These are phyloP conservation scores for Copromyces sp. DNA, from an alignment of 495 filamentous ascomycete genomes.

Conservation along the genomic window DNA sequence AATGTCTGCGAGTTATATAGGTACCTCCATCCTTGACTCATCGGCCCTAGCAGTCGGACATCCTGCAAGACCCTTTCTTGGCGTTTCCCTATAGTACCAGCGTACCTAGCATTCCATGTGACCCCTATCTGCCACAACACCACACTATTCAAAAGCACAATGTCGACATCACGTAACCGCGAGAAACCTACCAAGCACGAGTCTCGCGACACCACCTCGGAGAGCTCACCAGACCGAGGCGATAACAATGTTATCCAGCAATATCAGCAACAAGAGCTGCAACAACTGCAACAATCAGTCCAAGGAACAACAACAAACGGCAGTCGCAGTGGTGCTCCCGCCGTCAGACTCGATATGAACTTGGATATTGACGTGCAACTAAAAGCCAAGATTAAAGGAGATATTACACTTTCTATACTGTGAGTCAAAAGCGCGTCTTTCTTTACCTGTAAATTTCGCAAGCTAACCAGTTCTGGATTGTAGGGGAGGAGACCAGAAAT, in stretches of 20 bases:
- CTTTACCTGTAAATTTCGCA: not conserved
- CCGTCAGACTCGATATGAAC: conserved; percentile 20
- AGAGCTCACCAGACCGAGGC: not conserved
- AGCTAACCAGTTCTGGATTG: not conserved
- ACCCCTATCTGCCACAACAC: not conserved
- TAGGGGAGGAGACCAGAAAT: not conserved
- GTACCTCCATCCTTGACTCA: not conserved
- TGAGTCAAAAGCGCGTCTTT: not conserved
- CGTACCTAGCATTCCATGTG: not conserved
- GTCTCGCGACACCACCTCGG: not conserved
- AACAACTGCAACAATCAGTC: not conserved
- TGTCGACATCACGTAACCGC: not conserved
- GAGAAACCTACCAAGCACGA: not conserved
- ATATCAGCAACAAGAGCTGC: not conserved
- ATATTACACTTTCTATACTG: conserved; percentile 17
- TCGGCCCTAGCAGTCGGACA: not conserved
- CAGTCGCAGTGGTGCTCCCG: conserved; percentile 13
- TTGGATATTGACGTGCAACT: conserved; percentile 22
- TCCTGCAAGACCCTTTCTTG: not conserved
- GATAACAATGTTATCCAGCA: not conserved
- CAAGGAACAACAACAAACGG: not conserved
- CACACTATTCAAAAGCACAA: not conserved
- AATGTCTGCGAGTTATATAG: not conserved
- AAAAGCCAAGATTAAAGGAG: conserved; percentile 19
- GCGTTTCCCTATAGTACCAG: not conserved